A percentile compares a stretch with the other conserved stretches of the same genome.
Evolutionary conservation across 306 rosid species (phyloP).

Genomic region (Vigna angularis): DNA sequence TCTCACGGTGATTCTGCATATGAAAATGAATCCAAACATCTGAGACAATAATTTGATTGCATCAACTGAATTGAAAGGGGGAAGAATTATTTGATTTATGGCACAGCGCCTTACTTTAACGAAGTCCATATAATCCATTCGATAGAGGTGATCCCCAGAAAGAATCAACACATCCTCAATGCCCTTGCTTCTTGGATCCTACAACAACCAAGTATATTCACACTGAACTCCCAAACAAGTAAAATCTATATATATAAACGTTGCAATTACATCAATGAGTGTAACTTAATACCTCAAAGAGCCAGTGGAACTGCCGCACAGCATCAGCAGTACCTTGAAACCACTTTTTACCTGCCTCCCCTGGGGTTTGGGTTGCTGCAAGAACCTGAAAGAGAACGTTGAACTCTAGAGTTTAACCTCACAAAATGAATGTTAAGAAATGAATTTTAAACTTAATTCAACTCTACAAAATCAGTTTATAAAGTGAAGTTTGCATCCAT

Average conservation of each 20-base stretch:
- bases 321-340: slow-evolving; percentile 99
- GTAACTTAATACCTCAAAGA: slow-evolving; percentile 74
- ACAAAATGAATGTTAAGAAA: too few species aligned
- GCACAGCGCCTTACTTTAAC: slow-evolving; percentile 68
- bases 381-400: slow-evolving; percentile 67
- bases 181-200: slow-evolving; percentile 85
- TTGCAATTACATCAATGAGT: neutral
- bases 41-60: slow-evolving; percentile 32
- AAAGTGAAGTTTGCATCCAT: fast-evolving
- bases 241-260: too few species aligned
- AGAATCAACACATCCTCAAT: slow-evolving; percentile 93
- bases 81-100: slow-evolving; percentile 25
- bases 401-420: neutral
- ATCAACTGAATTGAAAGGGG: slow-evolving; percentile 12
- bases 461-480: too few species aligned
- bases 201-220: slow-evolving; percentile 36
- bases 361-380: slow-evolving; percentile 99
- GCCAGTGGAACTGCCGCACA: slow-evolving; percentile 99
- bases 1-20: slow-evolving; percentile 81
- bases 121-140: slow-evolving; percentile 96
- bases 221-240: neutral
- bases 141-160: slow-evolving; percentile 91
- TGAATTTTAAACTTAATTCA: too few species aligned
- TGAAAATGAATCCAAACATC: slow-evolving; percentile 38
- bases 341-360: slow-evolving; percentile 85